Conservation (phyloP, 805 yeast genomes). For the Debaryomyces castellii region DNA sequence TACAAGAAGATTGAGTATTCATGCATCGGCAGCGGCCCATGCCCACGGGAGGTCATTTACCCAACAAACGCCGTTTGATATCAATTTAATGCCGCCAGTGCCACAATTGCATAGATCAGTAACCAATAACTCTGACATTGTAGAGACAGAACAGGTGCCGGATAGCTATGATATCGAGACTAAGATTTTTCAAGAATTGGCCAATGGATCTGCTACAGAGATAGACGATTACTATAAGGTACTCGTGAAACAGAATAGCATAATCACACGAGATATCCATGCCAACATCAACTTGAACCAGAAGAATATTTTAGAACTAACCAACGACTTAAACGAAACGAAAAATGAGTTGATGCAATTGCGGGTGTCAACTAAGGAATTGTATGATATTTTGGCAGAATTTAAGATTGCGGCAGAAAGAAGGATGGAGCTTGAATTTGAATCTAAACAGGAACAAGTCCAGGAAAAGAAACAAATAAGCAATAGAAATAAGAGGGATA, state of each 20-base stretch:
- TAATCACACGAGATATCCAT: slow-evolving; percentile 59
- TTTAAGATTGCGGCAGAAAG: slow-evolving; percentile 63
- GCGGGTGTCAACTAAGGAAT: slow-evolving; percentile 57
- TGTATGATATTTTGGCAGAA: slow-evolving; percentile 57
- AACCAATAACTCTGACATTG: slow-evolving; percentile 4
- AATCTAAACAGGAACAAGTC: slow-evolving; percentile 11
- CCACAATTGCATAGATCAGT: slow-evolving; percentile 16
- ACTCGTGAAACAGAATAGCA: slow-evolving; percentile 46
- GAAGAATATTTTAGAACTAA: slow-evolving; percentile 57
- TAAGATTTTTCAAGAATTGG: slow-evolving; percentile 39
- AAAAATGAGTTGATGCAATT: slow-evolving; percentile 62
- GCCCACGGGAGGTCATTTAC: slow-evolving; percentile 25
- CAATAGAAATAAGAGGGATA: slow-evolving; percentile 40
- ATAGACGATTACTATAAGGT: slow-evolving; percentile 68
- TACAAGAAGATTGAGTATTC: slow-evolving; percentile 34
- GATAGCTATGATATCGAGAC: slow-evolving; percentile 11
- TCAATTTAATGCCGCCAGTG: slow-evolving; percentile 28
- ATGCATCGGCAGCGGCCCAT: slow-evolving; percentile 37
- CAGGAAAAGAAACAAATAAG: background rate
- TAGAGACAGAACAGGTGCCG: slow-evolving; percentile 3
- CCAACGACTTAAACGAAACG: slow-evolving; percentile 61
- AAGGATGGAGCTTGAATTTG: slow-evolving; percentile 47
- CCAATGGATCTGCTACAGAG: slow-evolving; percentile 67
- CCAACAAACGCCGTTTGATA: slow-evolving; percentile 22
- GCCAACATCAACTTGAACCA: slow-evolving; percentile 60